These are phyloP conservation scores for Trypanosoma brucei DNA, from an alignment of 208 protist species.

Conservation along the genomic window DNA sequence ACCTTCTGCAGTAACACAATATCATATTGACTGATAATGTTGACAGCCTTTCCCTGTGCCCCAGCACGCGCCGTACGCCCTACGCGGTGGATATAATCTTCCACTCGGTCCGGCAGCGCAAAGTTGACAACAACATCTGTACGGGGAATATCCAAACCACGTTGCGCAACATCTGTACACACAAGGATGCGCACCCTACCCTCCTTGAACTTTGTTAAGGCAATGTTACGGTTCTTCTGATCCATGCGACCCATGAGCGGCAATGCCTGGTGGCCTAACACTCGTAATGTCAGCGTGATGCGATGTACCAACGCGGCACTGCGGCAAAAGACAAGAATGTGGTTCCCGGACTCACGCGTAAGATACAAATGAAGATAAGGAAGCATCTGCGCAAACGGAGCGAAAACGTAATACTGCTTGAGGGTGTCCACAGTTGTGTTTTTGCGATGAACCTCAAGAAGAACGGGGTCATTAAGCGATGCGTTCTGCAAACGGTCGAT, in stretches of 20 bases:
- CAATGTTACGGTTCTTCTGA: conserved; percentile 87
- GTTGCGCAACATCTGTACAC: conserved; percentile 91
- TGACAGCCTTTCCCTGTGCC: conserved; percentile 90
- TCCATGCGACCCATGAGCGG: conserved; percentile 91
- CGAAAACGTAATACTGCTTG: conserved; percentile 96
- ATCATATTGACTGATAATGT: conserved; percentile 96
- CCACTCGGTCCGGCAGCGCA: conserved; percentile 94
- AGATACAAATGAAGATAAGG: conserved; percentile 87
- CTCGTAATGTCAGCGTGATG: conserved; percentile 86
- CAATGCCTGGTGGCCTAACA: conserved; percentile 86
- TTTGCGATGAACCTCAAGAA: conserved; percentile 94
- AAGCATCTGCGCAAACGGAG: conserved; percentile 92
- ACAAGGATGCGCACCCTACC: conserved; percentile 88
- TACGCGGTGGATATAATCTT: conserved; percentile 97
- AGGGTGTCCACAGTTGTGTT: conserved; percentile 96
- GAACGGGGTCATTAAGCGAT: conserved; percentile 95
- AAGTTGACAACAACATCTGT: conserved; percentile 98
- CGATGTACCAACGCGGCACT: conserved; percentile 88
- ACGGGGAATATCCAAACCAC: conserved; percentile 97
- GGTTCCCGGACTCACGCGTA: conserved; percentile 83
- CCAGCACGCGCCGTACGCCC: conserved; percentile 95
- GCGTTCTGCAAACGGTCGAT: conserved; percentile 97
- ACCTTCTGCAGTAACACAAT: conserved; percentile 98
- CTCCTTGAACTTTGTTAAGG: conserved; percentile 87
- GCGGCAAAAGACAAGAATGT: conserved; percentile 91